Base-by-base conservation (phyloP, 768 basidiomycete genomes). In the Phaeotremella skinneri region DNA sequence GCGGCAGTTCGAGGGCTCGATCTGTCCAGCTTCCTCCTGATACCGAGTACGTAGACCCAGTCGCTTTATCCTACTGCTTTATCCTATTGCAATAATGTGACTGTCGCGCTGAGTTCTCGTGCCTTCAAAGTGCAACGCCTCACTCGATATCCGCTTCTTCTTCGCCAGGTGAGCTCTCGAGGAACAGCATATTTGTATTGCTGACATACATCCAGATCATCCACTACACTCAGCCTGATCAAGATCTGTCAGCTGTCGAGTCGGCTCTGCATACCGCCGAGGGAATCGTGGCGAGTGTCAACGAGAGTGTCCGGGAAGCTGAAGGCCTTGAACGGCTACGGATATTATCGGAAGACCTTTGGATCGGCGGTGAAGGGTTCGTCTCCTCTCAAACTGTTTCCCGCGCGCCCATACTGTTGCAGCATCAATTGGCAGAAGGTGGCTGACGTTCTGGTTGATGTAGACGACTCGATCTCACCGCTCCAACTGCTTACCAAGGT, bases 51-150 rank as follows among this genome's bases (percentile, higher is more conserved):
- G 85, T 64, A 13, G n/a, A n/a, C n/a, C n/a, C n/a, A n/a, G n/a
- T n/a, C n/a, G n/a, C n/a, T 30, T 29, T 27, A 25, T 23, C 26
- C 30, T 32, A 27, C 58, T n/a, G n/a, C n/a, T n/a, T n/a, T n/a
- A n/a, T n/a, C 30, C 47, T 57, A 4, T n/a, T n/a, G n/a, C n/a
- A n/a, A n/a, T n/a, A n/a, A n/a, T n/a, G n/a, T n/a, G n/a, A n/a
- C n/a, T n/a, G n/a, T n/a, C n/a, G n/a, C n/a, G n/a, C n/a, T n/a
- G n/a, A n/a, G n/a, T n/a, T n/a, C n/a, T n/a, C n/a, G n/a, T n/a
- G n/a, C n/a, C n/a, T n/a, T n/a, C n/a, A n/a, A n/a, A 91, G 90
- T 93, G 91, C 91, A 96, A 84, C 86, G 94, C 7, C 86, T 97
- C 56, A 96, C 94, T 0, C 83, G 91, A 56, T 99, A 98, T 72